phyloP scores from a whole-genome alignment of 2,329 filamentous ascomycete genomes.

The Phaeosphaeriaceae sp. region DNA sequence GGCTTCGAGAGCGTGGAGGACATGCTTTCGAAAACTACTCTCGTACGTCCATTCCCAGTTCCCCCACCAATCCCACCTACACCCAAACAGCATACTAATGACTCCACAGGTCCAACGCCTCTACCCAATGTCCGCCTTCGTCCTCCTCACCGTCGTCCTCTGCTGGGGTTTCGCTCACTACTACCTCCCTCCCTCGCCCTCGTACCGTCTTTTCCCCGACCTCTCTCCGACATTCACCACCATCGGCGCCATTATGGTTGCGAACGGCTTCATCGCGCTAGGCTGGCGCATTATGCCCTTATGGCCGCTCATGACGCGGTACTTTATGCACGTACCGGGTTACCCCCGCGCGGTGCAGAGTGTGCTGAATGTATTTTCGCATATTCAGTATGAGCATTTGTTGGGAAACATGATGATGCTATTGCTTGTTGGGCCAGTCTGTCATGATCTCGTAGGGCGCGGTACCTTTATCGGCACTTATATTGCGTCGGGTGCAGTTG shows the following conservation, averaged over 20 bases:
- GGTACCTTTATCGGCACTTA: conserved; percentile 47
- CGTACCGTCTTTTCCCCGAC: conserved; percentile 44
- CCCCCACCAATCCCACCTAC: not conserved
- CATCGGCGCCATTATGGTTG: conserved; percentile 66
- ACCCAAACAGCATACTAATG: conserved; percentile 1
- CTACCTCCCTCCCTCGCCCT: conserved; percentile 40
- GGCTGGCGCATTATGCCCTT: conserved; percentile 71
- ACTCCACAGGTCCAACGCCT: conserved; percentile 45
- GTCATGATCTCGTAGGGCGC: conserved; percentile 46
- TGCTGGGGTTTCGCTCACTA: conserved; percentile 38
- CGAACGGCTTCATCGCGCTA: conserved; percentile 65
- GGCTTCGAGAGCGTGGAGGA: conserved; percentile 35
- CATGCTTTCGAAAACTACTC: conserved; percentile 40
- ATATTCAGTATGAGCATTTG: conserved; percentile 67
- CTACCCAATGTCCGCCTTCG: conserved; percentile 46
- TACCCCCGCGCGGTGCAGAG: conserved; percentile 70
- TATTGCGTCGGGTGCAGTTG: conserved; percentile 42
- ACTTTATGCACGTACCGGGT: conserved; percentile 55
- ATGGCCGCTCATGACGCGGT: conserved; percentile 73
- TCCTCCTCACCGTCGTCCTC: conserved; percentile 33
- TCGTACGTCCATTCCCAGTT: conserved; percentile 30
- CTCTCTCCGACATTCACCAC: conserved; percentile 52
- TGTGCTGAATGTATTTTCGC: conserved; percentile 73
- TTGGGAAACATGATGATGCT: conserved; percentile 70
- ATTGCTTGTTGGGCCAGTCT: conserved; percentile 68